phyloP scores from a whole-genome alignment of 2,329 filamentous ascomycete species.

The Pezicula neosporulosa region DNA sequence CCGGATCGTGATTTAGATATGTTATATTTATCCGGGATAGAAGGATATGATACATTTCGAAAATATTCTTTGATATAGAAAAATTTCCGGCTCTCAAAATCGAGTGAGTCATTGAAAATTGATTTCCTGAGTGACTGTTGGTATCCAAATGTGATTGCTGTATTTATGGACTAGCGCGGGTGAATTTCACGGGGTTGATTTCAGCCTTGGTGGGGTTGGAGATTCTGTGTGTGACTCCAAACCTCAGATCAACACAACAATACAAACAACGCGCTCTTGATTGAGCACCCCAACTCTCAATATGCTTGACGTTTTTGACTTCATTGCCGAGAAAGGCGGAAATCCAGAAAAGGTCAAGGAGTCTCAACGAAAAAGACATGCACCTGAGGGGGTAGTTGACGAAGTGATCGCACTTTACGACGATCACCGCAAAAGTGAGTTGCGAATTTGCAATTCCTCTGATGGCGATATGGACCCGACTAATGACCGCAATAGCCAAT shows the following conservation, averaged over 20 bases:
- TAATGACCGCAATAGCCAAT: slow-evolving; percentile 45
- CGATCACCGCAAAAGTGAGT: slow-evolving; percentile 72
- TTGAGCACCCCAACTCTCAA: slow-evolving; percentile 16
- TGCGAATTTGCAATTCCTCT: not conserved
- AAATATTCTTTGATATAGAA: no score
- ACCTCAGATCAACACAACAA: not conserved
- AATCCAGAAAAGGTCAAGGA: slow-evolving; percentile 90
- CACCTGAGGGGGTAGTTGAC: slow-evolving; percentile 80
- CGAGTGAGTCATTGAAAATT: no score
- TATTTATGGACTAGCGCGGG: not conserved
- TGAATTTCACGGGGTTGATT: not conserved
- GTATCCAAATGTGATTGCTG: no score
- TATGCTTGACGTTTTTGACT: slow-evolving; percentile 77
- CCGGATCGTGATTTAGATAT: no score
- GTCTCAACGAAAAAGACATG: slow-evolving; percentile 80
- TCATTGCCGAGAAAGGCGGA: slow-evolving; percentile 83
- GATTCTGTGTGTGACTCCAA: not conserved
- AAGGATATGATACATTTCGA: no score
- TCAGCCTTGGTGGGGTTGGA: no score
- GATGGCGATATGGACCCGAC: slow-evolving; percentile 3
- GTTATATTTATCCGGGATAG: no score
- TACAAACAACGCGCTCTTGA: slow-evolving; percentile 1
- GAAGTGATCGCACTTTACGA: slow-evolving; percentile 85
- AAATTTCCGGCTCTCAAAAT: no score
- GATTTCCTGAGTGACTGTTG: no score